Base-by-base conservation (phyloP, 768 basidiomycete genomes). In the Phlebiopsis flavidoalba region DNA sequence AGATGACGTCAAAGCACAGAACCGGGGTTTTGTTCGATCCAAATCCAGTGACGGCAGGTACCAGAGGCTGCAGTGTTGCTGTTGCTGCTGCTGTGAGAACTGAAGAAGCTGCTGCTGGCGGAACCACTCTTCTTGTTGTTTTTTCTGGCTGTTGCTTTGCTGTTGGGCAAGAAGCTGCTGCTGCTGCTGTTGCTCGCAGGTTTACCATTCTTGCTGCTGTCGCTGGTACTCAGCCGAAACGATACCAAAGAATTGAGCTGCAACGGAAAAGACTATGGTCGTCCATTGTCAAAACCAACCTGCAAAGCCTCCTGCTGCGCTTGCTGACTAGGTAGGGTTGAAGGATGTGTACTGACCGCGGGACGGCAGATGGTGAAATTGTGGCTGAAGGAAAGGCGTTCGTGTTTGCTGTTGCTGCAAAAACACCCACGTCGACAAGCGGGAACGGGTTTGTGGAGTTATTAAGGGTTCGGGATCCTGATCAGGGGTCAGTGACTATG, bases 1-100 rank as follows among this genome's bases (percentile, higher is more conserved):
- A 47, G 66, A 61, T 2, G 68, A 71, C 19, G 74, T 56, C 22
- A 71, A 67, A 0, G 94, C 95, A n/a, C n/a, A n/a, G 68, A 99
- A 98, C n/a, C n/a, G 0, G 97, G 97, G 71, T 99, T n/a, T n/a
- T 99, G 80, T 98, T 98, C 37, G 93, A 89, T 8, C 89, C 89
- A 59, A 91, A 92, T 19, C 89, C 88, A 8, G 91, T 93, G 5
- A 87, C 84, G 63, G 92, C 87, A 0, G 80, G 69, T 31, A 77
- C 64, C 36, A 83, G 66, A 54, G 74, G 77, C 50, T 80, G 80
- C 66, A n/a, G n/a, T n/a, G n/a, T n/a, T 81, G 79, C 40, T 76
- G 76, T 62, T 81, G 77, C 54, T 81, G 80, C 66, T 85, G 83
- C 63, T 84, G 83, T 63, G 78, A 76, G 45, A 71, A 66, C 63